Percentiles rank a stretch among this genome's conserved stretches.
phyloP scores from a whole-genome alignment of 257 asterid genomes.

The Solanum tarapatanum region DNA sequence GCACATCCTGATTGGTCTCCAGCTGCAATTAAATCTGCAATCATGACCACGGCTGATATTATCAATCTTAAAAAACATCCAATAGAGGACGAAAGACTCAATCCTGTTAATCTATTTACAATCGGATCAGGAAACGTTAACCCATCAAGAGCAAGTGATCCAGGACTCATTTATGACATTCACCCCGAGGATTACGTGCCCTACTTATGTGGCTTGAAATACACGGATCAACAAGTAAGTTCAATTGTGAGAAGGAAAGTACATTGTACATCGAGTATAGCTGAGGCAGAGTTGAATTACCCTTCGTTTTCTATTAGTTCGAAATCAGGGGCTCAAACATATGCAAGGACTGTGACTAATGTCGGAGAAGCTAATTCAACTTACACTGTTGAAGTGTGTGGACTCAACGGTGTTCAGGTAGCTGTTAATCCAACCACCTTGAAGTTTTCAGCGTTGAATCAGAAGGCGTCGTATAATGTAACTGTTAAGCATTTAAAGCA shows the following conservation, averaged over 20 bases:
- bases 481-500: background rate
- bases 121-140: constrained; percentile 18
- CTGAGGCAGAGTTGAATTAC: constrained; percentile 22
- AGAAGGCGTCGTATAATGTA: background rate
- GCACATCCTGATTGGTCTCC: constrained; percentile 5
- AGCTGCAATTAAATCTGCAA: background rate
- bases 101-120: constrained; percentile 2
- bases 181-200: constrained; percentile 19
- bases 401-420: background rate
- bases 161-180: constrained; percentile 21
- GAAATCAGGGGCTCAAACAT: background rate
- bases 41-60: background rate
- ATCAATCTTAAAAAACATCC: background rate
- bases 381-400: background rate
- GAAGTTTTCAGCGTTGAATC: background rate
- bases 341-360: background rate
- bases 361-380: constrained; percentile 7
- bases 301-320: constrained; percentile 15
- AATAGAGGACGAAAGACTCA: background rate
- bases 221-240: constrained; percentile 13
- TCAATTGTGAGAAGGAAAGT: background rate
- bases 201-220: constrained; percentile 20
- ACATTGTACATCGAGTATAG: constrained; percentile 10
- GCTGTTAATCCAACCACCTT: no score
- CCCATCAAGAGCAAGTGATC: constrained; percentile 17